Evolutionary conservation across 345 rosid species (phyloP).

Genomic region (Rubroshorea leprosula): DNA sequence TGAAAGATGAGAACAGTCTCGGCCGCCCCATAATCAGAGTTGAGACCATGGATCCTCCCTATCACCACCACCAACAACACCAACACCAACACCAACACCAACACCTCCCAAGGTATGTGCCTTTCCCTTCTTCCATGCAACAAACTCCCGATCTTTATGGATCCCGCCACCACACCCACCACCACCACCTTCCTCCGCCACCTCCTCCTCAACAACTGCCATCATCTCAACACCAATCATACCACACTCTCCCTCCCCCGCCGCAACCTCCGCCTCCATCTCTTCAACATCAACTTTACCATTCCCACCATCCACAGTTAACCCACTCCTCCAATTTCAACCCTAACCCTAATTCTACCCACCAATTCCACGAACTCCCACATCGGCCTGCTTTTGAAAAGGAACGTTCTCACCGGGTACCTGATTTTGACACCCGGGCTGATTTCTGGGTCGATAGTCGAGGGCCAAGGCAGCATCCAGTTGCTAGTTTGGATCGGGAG

Average conservation of each 20-base stretch:
- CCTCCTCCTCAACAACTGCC: constrained; percentile 22
- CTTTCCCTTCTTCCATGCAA: constrained; percentile 20
- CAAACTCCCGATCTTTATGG: constrained; percentile 19
- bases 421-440: constrained; percentile 19
- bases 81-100: no score
- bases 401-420: constrained; percentile 16
- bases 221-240: constrained; percentile 18
- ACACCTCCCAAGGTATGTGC: no score
- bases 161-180: constrained; percentile 26
- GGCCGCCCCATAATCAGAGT: no score
- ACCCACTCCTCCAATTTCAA: constrained; percentile 10
- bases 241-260: constrained; percentile 17
- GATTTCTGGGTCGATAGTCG: constrained; percentile 27
- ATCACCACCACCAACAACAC: no score
- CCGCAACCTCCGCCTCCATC: constrained; percentile 19
- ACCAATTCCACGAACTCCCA: constrained; percentile 20
- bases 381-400: constrained; percentile 14
- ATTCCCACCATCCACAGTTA: constrained; percentile 31
- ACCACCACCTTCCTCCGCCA: constrained; percentile 18
- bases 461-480: constrained; percentile 21
- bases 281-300: constrained; percentile 21
- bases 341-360: constrained; percentile 17
- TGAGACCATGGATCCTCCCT: no score
- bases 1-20: no score
- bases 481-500: constrained; percentile 19